Evolutionary conservation across 192 early-diverging fungal species (phyloP).

Genomic region (Obelidium mucronatum): DNA sequence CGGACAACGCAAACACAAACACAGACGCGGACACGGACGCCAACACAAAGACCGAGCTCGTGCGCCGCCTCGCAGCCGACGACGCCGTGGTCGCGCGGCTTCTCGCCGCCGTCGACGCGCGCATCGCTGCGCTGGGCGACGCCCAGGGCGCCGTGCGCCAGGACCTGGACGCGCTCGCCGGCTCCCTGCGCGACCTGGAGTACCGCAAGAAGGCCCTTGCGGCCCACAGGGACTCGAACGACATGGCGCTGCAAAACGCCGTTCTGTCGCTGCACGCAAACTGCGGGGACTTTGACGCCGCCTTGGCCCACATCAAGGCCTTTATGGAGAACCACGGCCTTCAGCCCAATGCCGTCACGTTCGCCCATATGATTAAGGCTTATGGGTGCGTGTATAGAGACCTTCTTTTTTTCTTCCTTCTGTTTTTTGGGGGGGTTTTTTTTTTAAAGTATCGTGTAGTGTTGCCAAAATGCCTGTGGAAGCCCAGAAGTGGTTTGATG

Average conservation of each 20-base stretch:
- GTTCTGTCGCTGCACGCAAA: neutral
- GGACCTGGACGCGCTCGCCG: neutral
- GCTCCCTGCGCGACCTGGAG: neutral
- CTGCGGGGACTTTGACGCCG: neutral
- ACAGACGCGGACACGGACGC: neutral
- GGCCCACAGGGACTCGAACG: neutral
- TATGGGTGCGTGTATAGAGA: neutral
- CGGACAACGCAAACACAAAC: neutral
- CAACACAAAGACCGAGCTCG: neutral
- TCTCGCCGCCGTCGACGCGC: neutral
- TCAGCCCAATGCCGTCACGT: slow-evolving; percentile 16
- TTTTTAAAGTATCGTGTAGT: too few relatives aligned
- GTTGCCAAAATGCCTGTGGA: slow-evolving; percentile 7
- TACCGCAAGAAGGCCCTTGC: neutral
- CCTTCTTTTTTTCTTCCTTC: neutral
- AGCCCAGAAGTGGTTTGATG: slow-evolving; percentile 27
- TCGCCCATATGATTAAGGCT: slow-evolving; percentile 7
- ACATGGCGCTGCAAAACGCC: neutral
- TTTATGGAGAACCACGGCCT: neutral
- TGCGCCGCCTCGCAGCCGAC: neutral
- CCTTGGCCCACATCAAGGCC: neutral
- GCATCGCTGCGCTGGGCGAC: neutral
- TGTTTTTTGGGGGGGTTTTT: too few relatives aligned
- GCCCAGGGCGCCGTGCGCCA: neutral
- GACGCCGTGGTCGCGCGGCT: neutral